Evolutionary conservation across 345 rosid genomes (phyloP), one percentile per base, ranked within the genome.

Genomic region (Carallia brachiata): DNA sequence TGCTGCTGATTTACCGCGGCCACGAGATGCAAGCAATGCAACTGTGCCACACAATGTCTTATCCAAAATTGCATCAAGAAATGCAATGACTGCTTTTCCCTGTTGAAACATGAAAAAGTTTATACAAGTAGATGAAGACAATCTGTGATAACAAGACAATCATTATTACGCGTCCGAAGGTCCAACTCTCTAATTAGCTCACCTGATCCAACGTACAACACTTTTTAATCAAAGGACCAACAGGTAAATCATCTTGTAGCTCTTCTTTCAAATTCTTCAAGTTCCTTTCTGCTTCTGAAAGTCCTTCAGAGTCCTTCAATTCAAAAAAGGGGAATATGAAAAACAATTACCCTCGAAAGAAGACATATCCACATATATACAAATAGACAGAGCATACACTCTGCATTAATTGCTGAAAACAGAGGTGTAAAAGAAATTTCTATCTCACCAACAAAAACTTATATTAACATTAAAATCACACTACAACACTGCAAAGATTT

Each of bases 141-240:
- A 34, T 39, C 19, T 17, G 8, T 39, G 48, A 39, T 54, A 31
- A 61, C 36, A 19, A 47, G 34, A 58, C 27, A 9, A 55, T 55
- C 63, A 47, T 73, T 65, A 44, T 60, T 15, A 58, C 61, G 65
- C 30, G 23, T 53, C 3, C 27, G 9, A 70, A 52, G 69, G 61
- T 70, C 63, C 53, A 27, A 58, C 63, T 34, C 47, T 36, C 36
- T 53, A 54, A 63, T 37, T 66, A n/a, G 30, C 62, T 36, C 58
- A 95, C 99, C 96, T 95, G 99, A 83, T 95, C 99, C 73, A 95
- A 66, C 44, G 99, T 90, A 76, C 96, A 92, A 61, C 98, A 95
- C 76, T 84, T 92, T 82, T 87, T 89, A 65, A 95, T 86, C 79
- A 95, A 79, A 65, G 98, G 93, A 75, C 99, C 99, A 52, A 84